Percentiles rank a stretch among this genome's conserved stretches.
Evolutionary conservation across 73 alveolate species (phyloP).

Genomic region (Tetrahymena elliotti): DNA sequence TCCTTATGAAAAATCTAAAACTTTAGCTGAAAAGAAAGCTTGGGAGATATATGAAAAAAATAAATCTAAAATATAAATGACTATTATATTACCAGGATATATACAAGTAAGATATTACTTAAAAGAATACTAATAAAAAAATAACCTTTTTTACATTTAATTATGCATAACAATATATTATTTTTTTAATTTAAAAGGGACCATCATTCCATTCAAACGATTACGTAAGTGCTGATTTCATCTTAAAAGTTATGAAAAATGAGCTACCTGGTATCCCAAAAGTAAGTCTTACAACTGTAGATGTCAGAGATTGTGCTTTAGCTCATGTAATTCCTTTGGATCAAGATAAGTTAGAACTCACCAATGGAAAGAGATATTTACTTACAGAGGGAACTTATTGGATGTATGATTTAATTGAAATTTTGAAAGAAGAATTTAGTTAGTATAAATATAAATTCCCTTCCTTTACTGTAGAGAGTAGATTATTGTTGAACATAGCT

Average conservation of each 20-base stretch:
- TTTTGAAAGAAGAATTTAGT: not conserved
- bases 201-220: conserved; percentile 4
- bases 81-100: not conserved
- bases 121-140: too few species aligned
- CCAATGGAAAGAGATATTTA: conserved; percentile 39
- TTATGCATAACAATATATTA: not conserved
- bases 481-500: not conserved
- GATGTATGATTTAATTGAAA: not conserved
- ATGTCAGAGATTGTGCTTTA: conserved; percentile 54
- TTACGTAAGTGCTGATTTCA: not conserved
- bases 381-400: not conserved
- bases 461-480: not conserved
- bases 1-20: conserved; percentile 46
- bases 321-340: conserved; percentile 47
- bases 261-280: conserved; percentile 35
- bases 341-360: not conserved
- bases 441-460: not conserved
- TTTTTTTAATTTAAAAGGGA: not conserved
- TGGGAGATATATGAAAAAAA: conserved; percentile 38
- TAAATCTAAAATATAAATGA: not conserved
- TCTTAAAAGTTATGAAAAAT: not conserved
- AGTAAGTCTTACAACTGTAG: conserved; percentile 29
- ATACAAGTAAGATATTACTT: not conserved
- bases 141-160: not conserved
- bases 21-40: conserved; percentile 47